Base-by-base conservation (phyloP, 2,329 filamentous ascomycete species). In the Mariannaea sp. region DNA sequence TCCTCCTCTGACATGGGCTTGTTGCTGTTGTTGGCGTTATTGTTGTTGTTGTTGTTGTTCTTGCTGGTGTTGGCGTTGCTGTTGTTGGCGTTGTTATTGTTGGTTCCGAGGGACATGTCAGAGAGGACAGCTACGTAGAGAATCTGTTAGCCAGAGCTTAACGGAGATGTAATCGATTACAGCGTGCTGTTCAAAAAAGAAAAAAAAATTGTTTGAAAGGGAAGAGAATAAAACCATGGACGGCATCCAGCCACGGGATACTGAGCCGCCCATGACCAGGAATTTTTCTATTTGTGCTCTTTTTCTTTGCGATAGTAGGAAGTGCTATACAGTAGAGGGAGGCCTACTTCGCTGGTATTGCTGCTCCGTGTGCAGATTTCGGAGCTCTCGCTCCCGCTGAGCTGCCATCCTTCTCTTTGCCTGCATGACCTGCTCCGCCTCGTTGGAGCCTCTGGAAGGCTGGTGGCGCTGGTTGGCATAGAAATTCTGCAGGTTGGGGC, bases 331-430 rank as follows among this genome's bases (percentile, higher is more conserved):
- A 84, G 83, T 81, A 82, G 83, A 84, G 84, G 85, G 83, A 76
- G 86, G 86, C 89, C 86, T 90, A 97, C 94, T 97, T 90, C 93
- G 88, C 82, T 97, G 96, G 80, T 96, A 97, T 86, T 99, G 94
- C 85, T 99, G 94, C 85, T 99, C 94, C 79, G 97, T 95, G 80
- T 99, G 94, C 79, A 97, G 96, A 79, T 97, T 99, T 77, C 94
- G 91, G 76, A 99, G 87, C 81, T 99, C 94, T 77, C 93, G 90
- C 82, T 99, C 94, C 77, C 94, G 90, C 80, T 97, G 94, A 74
- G 94, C 94, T 70, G 94, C 94, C 90, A 97, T 95, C 81, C 93
- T 89, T 80, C 94, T 91, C 84, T 97, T 97, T 69, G 92, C 92
- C 85, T 97, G 94, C 83, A 96, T 90, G 86, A 97, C 91, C 79